Conservation (phyloP, 169 alveolate species). For the Cryptosporidium felis region DNA sequence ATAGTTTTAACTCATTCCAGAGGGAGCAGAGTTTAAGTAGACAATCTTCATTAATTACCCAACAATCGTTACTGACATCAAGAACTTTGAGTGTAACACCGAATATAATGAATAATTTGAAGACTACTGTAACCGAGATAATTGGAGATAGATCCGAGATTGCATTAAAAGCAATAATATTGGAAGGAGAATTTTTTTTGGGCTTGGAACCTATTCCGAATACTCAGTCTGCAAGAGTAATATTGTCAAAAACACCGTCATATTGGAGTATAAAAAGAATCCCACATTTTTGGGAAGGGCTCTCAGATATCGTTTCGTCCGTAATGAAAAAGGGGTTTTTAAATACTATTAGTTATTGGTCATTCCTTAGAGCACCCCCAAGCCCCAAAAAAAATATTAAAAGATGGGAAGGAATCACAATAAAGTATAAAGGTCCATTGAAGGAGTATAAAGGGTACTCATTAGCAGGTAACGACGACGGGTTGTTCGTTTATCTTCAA, state of each 20-base stretch:
- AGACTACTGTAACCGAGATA: constrained; percentile 30
- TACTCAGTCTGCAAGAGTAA: constrained; percentile 61
- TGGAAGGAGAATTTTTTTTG: constrained; percentile 29
- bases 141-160: constrained; percentile 61
- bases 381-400: constrained; percentile 43
- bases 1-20: background rate
- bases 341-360: constrained; percentile 68
- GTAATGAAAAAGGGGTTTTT: constrained; percentile 54
- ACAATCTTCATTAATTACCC: background rate
- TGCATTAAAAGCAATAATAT: constrained; percentile 15
- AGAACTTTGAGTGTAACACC: background rate
- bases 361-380: constrained; percentile 65
- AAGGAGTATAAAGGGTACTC: constrained; percentile 55
- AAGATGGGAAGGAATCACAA: constrained; percentile 55
- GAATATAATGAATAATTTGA: background rate
- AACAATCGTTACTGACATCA: background rate
- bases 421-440: constrained; percentile 56
- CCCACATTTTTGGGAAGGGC: constrained; percentile 68
- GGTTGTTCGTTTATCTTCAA: constrained; percentile 54
- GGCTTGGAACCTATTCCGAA: constrained; percentile 44
- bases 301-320: constrained; percentile 53
- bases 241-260: constrained; percentile 46
- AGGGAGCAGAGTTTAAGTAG: background rate
- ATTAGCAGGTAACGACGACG: constrained; percentile 59
- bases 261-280: constrained; percentile 56